Base-by-base conservation (phyloP, 2,329 filamentous ascomycete species). In the Fusarium sp. region DNA sequence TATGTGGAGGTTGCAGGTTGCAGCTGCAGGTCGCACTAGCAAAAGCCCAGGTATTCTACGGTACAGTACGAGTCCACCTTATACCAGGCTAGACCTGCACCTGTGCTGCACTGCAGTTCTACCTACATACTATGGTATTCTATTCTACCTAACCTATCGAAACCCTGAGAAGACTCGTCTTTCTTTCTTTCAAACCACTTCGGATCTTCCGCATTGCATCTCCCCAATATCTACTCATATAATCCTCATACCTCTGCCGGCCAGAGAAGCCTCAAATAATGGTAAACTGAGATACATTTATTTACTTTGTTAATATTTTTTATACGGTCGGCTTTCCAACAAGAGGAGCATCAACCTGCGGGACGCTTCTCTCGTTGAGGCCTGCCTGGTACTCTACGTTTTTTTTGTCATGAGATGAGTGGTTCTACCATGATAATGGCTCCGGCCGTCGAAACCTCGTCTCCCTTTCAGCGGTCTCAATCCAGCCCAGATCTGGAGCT, bases 341-440 rank as follows among this genome's bases (percentile, higher is more conserved):
- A 44, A 45, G 69, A 69, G 71, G 51, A 71, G 67, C 57, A 67
- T 49, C 54, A 47, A 46, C 47, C 56, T 38, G 30, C 60, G 61
- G 60, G 53, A 67, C 62, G 65, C 72, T 63, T 56, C 58, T 62
- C 59, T 60, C 50, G 60, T 70, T 61, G 65, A 68, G 70, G 56
- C 57, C 61, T 71, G 41, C 62, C 42, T 60, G 57, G 20, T 58
- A 51, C 47, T 46, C 47, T 31, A 42, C 57, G 34, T 26, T 51
- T 49, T 65, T 68, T 69, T 67, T 69, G 75, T 69, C 74, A 79
- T 80, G 78, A 75, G 67, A 79, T 79, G 78, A 76, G 75, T 53
- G 76, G 74, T 55, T 72, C 77, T 65, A 76, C 77, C 45, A 67
- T 78, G 73, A 78, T 77, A 74, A 81, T 81, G 80, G 77, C 80